A percentile compares a stretch with the other conserved stretches of the same genome.
Conservation (phyloP, 345 rosid species). For the Bretschneidera sinensis region DNA sequence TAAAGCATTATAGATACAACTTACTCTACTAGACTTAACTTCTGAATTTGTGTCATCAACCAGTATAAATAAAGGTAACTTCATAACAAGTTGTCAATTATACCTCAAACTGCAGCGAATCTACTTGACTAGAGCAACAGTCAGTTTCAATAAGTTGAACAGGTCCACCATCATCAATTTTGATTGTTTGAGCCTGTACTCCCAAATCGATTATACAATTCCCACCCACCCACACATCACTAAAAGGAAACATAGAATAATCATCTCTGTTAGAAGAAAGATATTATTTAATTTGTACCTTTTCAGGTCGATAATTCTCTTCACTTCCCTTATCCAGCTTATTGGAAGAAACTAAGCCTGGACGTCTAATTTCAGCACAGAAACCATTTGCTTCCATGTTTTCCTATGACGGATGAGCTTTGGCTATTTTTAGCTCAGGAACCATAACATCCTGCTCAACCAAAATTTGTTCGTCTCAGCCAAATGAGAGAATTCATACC, state of each 20-base stretch:
- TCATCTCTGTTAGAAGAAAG: not conserved
- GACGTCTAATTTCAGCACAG: slow-evolving; percentile 19
- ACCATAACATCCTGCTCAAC: slow-evolving; percentile 25
- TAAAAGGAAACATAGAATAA: slow-evolving; percentile 7
- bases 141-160: slow-evolving; percentile 32
- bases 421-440: slow-evolving; percentile 26
- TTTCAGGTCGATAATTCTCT: slow-evolving; percentile 27
- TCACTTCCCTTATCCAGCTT: slow-evolving; percentile 20
- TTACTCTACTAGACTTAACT: not conserved
- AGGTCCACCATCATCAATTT: slow-evolving; percentile 20
- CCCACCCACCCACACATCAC: too few species aligned
- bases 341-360: slow-evolving; percentile 22
- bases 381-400: slow-evolving; percentile 14
- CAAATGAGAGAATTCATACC: slow-evolving; percentile 14
- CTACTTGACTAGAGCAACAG: slow-evolving; percentile 26
- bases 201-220: not conserved
- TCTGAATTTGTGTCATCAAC: too few species aligned
- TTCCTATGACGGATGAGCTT: slow-evolving; percentile 19
- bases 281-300: slow-evolving; percentile 25
- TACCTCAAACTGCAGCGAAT: slow-evolving; percentile 84
- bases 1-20: not conserved
- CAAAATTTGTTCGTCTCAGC: slow-evolving; percentile 8
- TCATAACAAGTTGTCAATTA: slow-evolving; percentile 2
- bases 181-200: slow-evolving; percentile 25
- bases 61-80: too few species aligned